Evolutionary conservation across 768 basidiomycete genomes (phyloP), one percentile per base, ranked within the genome.

Genomic region (Xerocomus spinulosus): DNA sequence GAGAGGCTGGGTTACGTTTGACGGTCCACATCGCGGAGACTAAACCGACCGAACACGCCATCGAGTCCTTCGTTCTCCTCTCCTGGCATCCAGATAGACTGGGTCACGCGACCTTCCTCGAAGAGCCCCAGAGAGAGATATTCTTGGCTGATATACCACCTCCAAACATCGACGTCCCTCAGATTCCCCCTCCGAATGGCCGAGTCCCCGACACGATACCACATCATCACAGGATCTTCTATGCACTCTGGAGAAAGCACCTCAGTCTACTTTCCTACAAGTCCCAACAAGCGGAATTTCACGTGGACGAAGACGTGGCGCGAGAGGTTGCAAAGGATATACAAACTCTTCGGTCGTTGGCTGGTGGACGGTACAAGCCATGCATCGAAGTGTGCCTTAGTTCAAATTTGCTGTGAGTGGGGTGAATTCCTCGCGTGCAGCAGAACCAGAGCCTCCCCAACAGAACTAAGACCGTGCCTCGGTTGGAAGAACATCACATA

Each of bases 11-110:
- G 1, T 63, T 92, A 8, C 76, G 81, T 2, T 56, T 90, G n/a
- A 92, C 90, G 0, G 62, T 92, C 30, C 90, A 92, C 63, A 83
- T 92, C 43, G 87, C 90, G 2, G 90, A 93, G 76, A 87, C 85
- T 82, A 82, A 80, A 76, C 0, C 46, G 48, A 8, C 57, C 66
- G 23, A 80, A 79, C 59, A 66, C 80, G 7, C 72, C 3, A 68
- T 72, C 42, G 90, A 92, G 50, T 84, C 83, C 1, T 64, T 77
- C 9, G 61, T 68, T 30, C 68, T 92, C 12, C 74, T 92, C 0
- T 77, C 78, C 2, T 82, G 75, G 63, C 63, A 67, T 18, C 89
- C 89, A 0, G 73, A 83, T 43, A 72, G 90, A 35, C 70, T 92
- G 0, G 86, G 90, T 0, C 90, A 92, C 51, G 90, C 87, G 3